Evolutionary conservation across 305 asterid genomes (phyloP).

Genomic region (Fraxinus nigra): DNA sequence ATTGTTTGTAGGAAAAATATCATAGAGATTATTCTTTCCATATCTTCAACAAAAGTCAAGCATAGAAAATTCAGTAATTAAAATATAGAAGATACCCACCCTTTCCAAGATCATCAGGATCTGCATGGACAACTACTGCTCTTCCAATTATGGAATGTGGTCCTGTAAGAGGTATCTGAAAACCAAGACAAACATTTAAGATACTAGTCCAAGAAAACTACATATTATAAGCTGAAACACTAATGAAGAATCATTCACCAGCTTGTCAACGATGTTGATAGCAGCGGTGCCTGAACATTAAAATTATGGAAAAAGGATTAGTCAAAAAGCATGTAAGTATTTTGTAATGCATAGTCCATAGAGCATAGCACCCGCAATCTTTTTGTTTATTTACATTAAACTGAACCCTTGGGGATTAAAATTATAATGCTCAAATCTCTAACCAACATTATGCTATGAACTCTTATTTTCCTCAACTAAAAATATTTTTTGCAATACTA

Average conservation of each 20-base stretch:
- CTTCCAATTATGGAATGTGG: slow-evolving; percentile 79
- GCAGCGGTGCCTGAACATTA: slow-evolving; percentile 58
- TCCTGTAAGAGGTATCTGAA: slow-evolving; percentile 82
- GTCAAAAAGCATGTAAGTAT: slow-evolving; percentile 1
- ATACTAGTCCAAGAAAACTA: slow-evolving; percentile 9
- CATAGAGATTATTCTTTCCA: no score
- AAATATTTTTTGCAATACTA: background rate
- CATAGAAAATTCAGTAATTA: background rate
- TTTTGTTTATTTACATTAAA: background rate
- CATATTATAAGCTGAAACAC: background rate
- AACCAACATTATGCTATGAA: background rate
- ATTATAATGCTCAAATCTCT: background rate
- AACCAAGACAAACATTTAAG: background rate
- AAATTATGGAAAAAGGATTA: background rate
- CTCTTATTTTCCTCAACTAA: background rate
- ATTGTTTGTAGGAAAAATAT: no score
- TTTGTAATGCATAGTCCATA: background rate
- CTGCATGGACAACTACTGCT: slow-evolving; percentile 94
- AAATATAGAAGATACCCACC: slow-evolving; percentile 41
- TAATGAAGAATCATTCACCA: slow-evolving; percentile 37
- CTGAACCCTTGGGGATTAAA: background rate
- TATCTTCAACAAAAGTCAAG: background rate
- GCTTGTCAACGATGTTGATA: slow-evolving; percentile 62
- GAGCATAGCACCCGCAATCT: background rate
- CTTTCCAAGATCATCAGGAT: slow-evolving; percentile 93